These are phyloP conservation scores for Pythium diclinum DNA, from an alignment of 352 stramenopile genomes.

Conservation along the genomic window DNA sequence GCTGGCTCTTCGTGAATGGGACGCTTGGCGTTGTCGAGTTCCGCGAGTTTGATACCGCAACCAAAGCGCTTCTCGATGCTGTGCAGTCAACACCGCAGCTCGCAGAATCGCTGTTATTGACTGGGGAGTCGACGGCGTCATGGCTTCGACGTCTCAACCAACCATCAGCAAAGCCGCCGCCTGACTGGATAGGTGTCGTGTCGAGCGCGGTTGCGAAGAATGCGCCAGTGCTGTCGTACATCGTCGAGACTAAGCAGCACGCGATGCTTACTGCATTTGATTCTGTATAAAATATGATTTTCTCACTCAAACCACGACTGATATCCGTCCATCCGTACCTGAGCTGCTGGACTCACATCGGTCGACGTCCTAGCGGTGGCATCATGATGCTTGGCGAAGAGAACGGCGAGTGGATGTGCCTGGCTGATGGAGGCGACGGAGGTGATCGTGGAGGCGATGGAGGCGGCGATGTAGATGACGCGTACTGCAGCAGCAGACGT, in stretches of 20 bases:
- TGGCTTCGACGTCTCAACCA: constrained; percentile 14
- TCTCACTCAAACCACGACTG: background rate
- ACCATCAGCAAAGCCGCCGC: background rate
- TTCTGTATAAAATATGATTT: constrained; percentile 6
- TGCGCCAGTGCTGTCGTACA: constrained; percentile 33
- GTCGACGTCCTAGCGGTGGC: constrained; percentile 7
- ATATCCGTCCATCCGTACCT: background rate
- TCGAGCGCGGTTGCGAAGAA: constrained; percentile 32
- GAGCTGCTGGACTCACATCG: background rate
- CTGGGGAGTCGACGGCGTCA: constrained; percentile 18
- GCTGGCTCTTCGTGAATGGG: constrained; percentile 44
- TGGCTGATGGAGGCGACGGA: background rate
- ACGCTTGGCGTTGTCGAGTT: constrained; percentile 56
- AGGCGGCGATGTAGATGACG: constrained; percentile 6
- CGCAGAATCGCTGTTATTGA: constrained; percentile 5
- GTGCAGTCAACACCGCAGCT: background rate
- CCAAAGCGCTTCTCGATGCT: constrained; percentile 29
- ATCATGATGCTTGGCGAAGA: constrained; percentile 10
- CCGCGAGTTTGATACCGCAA: constrained; percentile 43
- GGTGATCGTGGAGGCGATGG: constrained; percentile 6
- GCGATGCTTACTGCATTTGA: constrained; percentile 32
- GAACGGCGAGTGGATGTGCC: constrained; percentile 4
- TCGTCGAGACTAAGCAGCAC: constrained; percentile 45
- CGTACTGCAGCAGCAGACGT: constrained; percentile 28
- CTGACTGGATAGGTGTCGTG: constrained; percentile 12